Evolutionary conservation across 768 basidiomycete species (phyloP).

Genomic region (Mycena galericulata): DNA sequence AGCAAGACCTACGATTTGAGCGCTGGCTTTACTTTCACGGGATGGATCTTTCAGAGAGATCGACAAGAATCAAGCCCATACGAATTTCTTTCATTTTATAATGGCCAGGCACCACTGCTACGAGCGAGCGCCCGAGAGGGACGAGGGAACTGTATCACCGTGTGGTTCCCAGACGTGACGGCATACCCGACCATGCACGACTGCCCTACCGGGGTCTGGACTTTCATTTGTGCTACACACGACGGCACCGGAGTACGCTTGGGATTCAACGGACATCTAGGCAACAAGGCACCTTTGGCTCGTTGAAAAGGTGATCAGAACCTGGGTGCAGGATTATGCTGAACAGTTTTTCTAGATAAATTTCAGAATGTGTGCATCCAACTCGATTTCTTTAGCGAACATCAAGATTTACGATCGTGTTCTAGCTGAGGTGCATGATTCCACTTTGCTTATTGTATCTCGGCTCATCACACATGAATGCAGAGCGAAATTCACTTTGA

Average conservation of each 20-base stretch:
- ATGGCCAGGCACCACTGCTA: background rate
- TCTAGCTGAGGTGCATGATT: constrained; percentile 8
- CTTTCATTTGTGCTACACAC: constrained; percentile 6
- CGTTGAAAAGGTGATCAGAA: background rate
- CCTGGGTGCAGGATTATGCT: background rate
- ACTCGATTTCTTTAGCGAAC: constrained; percentile 13
- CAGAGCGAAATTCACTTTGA: constrained; percentile 9
- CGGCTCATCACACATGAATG: constrained; percentile 1
- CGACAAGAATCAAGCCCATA: constrained; percentile 11
- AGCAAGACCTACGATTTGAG: constrained; percentile 6
- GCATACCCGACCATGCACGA: background rate
- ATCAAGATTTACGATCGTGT: constrained; percentile 8
- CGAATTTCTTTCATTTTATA: constrained; percentile 4
- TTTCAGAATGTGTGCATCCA: constrained; percentile 8
- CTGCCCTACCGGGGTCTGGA: constrained; percentile 9
- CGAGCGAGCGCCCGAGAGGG: background rate
- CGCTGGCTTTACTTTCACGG: constrained; percentile 9
- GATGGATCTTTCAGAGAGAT: constrained; percentile 10
- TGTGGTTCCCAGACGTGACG: background rate
- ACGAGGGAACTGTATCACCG: background rate
- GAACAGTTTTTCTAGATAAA: background rate
- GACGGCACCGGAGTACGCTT: constrained; percentile 11
- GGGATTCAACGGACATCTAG: constrained; percentile 12
- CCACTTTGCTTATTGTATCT: background rate
- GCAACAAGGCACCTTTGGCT: background rate